Base-by-base conservation (phyloP, 2,329 filamentous ascomycete genomes). In the Fusarium praegraminearum region DNA sequence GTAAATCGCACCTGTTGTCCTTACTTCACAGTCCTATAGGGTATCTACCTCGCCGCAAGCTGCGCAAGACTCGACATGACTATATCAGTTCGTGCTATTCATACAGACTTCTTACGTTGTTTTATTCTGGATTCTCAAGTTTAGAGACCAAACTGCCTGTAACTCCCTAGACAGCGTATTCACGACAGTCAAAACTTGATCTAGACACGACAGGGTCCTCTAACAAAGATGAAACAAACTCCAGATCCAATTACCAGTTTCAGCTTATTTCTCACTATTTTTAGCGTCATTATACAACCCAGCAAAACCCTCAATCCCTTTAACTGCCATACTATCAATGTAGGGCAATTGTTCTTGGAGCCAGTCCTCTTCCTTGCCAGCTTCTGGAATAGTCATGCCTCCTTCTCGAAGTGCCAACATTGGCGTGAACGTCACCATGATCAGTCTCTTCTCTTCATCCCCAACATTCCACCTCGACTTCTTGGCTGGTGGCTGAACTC, bases 341-440 rank as follows among this genome's bases (percentile, higher is more conserved):
- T 60, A 57, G 0, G 67, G 67, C 1, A 64, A 16, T 26, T 73
- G 64, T 5, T 56, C 32, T 8, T 65, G 49, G 6, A 73, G 28
- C 70, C 70, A 73, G 0, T 35, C 41, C 22, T 56, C 56, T 33
- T 73, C 71, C 1, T 73, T 52, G 0, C 71, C 71, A 15, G 71
- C 71, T 7, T 59, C 62, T 1, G 71, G 70, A 4, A 73, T 67
- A 22, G 35, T 30, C 71, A 73, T 71, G 0, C 71, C 68, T 0
- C 56, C 70, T 35, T 73, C 71, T 9, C 70, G 53, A 26, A 72
- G 51, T 5, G 71, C 50, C 2, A 73, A 12, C 59, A 73, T 62
- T 0, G 71, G 71, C 5, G 59, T 30, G 16, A 73, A 73, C 0
- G 53, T 65, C 5, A 73, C 71, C 57, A 57, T 61, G 4, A 67